Evolutionary conservation across 2,329 filamentous ascomycete genomes (phyloP).

Genomic region (Didymella keratinophila): DNA sequence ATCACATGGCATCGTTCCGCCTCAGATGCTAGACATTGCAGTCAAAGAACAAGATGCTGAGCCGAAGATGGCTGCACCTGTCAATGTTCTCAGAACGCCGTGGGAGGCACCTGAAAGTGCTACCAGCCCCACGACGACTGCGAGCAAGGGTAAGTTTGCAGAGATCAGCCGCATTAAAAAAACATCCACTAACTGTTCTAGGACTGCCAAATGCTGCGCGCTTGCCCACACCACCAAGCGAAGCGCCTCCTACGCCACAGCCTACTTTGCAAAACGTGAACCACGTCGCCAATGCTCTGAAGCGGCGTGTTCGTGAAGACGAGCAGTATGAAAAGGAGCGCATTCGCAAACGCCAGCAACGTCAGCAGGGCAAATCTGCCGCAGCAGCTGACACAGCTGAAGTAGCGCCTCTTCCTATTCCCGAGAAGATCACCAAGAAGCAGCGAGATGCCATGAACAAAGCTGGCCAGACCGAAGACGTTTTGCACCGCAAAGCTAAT

Average conservation of each 20-base stretch:
- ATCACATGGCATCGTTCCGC: slow-evolving; percentile 79
- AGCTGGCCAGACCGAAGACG: slow-evolving; percentile 75
- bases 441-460: slow-evolving; percentile 81
- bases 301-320: slow-evolving; percentile 58
- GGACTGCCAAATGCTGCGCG: slow-evolving; percentile 50
- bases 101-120: slow-evolving; percentile 59
- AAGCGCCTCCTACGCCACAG: slow-evolving; percentile 57
- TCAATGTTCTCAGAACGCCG: slow-evolving; percentile 50
- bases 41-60: slow-evolving; percentile 57
- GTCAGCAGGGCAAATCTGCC: slow-evolving; percentile 40
- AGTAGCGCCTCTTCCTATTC: slow-evolving; percentile 34
- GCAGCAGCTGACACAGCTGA: slow-evolving; percentile 40
- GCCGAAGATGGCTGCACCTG: slow-evolving; percentile 49
- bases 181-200: slow-evolving; percentile 24
- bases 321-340: slow-evolving; percentile 75
- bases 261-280: slow-evolving; percentile 63
- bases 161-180: not conserved
- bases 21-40: slow-evolving; percentile 78
- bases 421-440: slow-evolving; percentile 77
- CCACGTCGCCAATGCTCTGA: slow-evolving; percentile 63
- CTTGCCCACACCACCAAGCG: slow-evolving; percentile 57
- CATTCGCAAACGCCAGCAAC: slow-evolving; percentile 54
- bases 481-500: slow-evolving; percentile 83
- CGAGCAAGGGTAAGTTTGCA: slow-evolving; percentile 38
- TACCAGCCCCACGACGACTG: slow-evolving; percentile 62